Evolutionary conservation across 352 stramenopile species (phyloP).

Genomic region (Phytophthora podocarpi): DNA sequence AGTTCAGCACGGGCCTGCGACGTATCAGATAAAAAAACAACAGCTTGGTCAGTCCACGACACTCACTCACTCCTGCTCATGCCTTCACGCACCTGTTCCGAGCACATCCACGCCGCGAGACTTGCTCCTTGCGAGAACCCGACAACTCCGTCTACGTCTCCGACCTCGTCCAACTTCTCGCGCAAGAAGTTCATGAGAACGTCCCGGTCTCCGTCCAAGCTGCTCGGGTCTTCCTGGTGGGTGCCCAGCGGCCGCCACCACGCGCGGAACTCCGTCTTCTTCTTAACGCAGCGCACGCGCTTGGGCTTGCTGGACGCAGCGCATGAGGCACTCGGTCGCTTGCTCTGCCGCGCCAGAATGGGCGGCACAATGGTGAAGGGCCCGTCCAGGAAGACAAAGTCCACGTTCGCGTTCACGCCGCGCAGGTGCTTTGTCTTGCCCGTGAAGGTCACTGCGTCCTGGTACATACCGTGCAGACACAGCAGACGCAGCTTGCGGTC

Average conservation of each 20-base stretch:
- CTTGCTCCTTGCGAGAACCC: constrained; percentile 85
- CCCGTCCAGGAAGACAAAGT: constrained; percentile 78
- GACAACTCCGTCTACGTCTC: constrained; percentile 77
- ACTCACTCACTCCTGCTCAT: neutral
- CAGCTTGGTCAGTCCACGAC: constrained; percentile 8
- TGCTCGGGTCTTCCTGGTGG: constrained; percentile 50
- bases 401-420: constrained; percentile 33
- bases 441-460: constrained; percentile 70
- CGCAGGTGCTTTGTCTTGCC: constrained; percentile 73
- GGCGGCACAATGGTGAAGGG: constrained; percentile 77
- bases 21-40: neutral
- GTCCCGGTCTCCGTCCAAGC: constrained; percentile 58
- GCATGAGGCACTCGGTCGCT: constrained; percentile 17
- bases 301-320: constrained; percentile 20
- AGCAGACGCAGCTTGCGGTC: constrained; percentile 65
- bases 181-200: constrained; percentile 66
- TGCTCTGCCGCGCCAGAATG: constrained; percentile 58
- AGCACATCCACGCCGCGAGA: constrained; percentile 83
- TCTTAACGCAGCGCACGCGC: constrained; percentile 53
- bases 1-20: constrained; percentile 55
- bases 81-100: constrained; percentile 46
- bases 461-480: constrained; percentile 89
- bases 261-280: constrained; percentile 66
- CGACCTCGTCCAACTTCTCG: constrained; percentile 56
- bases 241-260: constrained; percentile 72